Evolutionary conservation across 495 filamentous ascomycete genomes (phyloP).

Genomic region (Aspergillus steynii): DNA sequence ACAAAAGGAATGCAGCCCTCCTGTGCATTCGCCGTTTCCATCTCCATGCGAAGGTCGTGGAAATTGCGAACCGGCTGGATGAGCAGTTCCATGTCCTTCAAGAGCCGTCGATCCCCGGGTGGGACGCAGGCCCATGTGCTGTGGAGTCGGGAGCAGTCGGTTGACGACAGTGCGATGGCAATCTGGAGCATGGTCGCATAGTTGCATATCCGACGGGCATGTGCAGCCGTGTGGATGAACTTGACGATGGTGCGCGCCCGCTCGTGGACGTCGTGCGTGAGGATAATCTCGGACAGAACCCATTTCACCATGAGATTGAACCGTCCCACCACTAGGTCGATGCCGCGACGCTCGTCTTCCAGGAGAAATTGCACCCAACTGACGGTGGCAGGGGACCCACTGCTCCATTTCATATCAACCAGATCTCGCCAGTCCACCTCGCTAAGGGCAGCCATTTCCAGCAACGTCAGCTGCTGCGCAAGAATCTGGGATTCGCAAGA

Average conservation of each 20-base stretch:
- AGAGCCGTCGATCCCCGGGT: slow-evolving; percentile 62
- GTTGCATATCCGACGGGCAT: slow-evolving; percentile 84
- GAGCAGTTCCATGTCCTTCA: slow-evolving; percentile 79
- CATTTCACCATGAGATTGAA: slow-evolving; percentile 99
- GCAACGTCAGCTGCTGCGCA: slow-evolving; percentile 91
- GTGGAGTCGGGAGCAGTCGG: slow-evolving; percentile 72
- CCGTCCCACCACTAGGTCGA: slow-evolving; percentile 93
- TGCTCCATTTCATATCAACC: slow-evolving; percentile 91
- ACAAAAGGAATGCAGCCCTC: slow-evolving; percentile 96
- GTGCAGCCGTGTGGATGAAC: slow-evolving; percentile 86
- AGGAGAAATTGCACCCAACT: slow-evolving; percentile 93
- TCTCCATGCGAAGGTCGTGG: slow-evolving; percentile 81
- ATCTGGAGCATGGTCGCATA: slow-evolving; percentile 97
- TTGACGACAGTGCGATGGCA: slow-evolving; percentile 83
- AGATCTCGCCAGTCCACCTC: slow-evolving; percentile 98
- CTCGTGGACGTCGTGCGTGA: slow-evolving; percentile 81
- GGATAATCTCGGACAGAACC: slow-evolving; percentile 86
- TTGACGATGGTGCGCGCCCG: slow-evolving; percentile 83
- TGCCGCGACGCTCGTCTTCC: slow-evolving; percentile 77
- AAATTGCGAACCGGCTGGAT: slow-evolving; percentile 92
- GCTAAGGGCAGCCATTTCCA: slow-evolving; percentile 93
- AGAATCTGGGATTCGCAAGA: slow-evolving; percentile 87
- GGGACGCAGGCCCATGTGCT: slow-evolving; percentile 84
- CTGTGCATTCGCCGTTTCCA: slow-evolving; percentile 76
- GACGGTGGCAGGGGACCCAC: slow-evolving; percentile 59